Percentiles rank a stretch among this genome's conserved stretches.
These are phyloP conservation scores for Boletus pseudo-olivaceus DNA, from an alignment of 768 basidiomycete species.

Conservation along the genomic window DNA sequence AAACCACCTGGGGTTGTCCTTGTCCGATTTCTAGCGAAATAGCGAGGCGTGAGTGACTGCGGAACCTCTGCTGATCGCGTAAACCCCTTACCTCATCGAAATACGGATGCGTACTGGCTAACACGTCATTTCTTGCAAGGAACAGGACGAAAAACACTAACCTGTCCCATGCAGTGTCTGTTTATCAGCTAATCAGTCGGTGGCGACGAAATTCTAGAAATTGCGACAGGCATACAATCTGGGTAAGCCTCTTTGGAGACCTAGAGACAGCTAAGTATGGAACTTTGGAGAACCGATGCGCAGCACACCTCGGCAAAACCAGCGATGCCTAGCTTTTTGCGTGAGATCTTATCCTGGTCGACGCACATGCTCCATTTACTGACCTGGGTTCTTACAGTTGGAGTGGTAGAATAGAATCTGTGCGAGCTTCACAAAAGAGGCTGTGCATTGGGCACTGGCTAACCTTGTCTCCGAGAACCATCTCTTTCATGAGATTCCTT, in stretches of 20 bases:
- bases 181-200: conserved; percentile 5
- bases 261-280: conserved; percentile 32
- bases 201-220: conserved; percentile 1
- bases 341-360: conserved; percentile 3
- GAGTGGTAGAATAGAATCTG: conserved; percentile 87
- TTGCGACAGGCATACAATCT: conserved; percentile 57
- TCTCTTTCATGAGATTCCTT: conserved; percentile 78
- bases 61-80: not conserved
- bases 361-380: conserved; percentile 9
- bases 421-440: not conserved
- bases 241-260: conserved; percentile 85
- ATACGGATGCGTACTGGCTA: conserved; percentile 66
- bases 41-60: not conserved
- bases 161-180: conserved; percentile 91
- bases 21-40: conserved; percentile 64
- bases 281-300: not conserved
- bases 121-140: conserved; percentile 5
- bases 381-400: conserved; percentile 80
- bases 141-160: conserved; percentile 33
- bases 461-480: conserved; percentile 74
- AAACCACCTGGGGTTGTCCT: conserved; percentile 80
- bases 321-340: conserved; percentile 54
- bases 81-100: conserved; percentile 57
- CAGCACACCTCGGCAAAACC: conserved; percentile 72
- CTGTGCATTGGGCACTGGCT: conserved; percentile 2